These are phyloP conservation scores for Stylosanthes scabra DNA, from an alignment of 331 rosid species.

Conservation along the genomic window DNA sequence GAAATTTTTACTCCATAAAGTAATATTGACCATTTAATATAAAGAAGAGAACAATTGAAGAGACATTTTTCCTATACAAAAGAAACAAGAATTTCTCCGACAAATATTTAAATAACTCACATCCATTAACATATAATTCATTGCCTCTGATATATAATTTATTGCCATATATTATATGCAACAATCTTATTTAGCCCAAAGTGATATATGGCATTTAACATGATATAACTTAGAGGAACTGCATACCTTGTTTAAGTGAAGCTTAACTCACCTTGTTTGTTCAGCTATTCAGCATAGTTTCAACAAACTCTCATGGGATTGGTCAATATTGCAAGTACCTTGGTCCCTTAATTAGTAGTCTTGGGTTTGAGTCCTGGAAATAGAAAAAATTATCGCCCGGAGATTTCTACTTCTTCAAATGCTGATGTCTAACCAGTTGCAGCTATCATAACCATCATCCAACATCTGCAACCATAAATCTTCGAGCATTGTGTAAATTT, in stretches of 20 bases:
- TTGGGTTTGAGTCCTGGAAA: too few species aligned
- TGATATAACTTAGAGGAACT: conserved; percentile 15
- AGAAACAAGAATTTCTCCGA: too few species aligned
- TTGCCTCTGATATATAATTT: neutral
- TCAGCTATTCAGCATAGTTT: neutral
- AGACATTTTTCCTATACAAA: too few species aligned
- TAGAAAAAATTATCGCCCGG: too few species aligned
- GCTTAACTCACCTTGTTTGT: neutral
- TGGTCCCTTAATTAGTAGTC: too few species aligned
- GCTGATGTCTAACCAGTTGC: conserved; percentile 41
- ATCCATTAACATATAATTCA: too few species aligned
- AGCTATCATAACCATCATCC: conserved; percentile 61
- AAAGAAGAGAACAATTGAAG: too few species aligned
- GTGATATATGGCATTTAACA: conserved; percentile 5
- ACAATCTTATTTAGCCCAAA: neutral
- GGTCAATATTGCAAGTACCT: too few species aligned
- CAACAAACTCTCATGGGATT: neutral
- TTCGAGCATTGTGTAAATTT: conserved; percentile 60
- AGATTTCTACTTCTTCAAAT: neutral
- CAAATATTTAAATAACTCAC: too few species aligned
- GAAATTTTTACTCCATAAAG: too few species aligned
- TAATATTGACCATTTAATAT: too few species aligned
- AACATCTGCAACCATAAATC: conserved; percentile 70
- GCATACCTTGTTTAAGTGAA: conserved; percentile 1
- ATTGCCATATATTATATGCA: neutral